phyloP scores from a whole-genome alignment of 257 asterid species.

The Nicotiana paniculata region DNA sequence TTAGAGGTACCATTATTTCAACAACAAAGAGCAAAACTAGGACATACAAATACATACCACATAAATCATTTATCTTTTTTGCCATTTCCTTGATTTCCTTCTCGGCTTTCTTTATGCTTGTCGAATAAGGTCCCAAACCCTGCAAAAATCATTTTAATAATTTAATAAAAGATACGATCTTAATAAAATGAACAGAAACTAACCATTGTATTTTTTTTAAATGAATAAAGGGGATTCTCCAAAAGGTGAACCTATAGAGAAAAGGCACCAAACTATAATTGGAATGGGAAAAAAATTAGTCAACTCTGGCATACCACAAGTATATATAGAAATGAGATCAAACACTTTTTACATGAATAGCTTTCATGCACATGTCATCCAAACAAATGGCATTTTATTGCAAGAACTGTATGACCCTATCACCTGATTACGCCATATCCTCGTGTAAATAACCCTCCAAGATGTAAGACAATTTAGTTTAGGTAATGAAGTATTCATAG shows the following conservation, averaged over 20 bases:
- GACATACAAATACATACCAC: slow-evolving; percentile 44
- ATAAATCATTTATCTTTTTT: slow-evolving; percentile 72
- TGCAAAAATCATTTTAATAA: slow-evolving; percentile 19
- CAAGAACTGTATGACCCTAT: background rate
- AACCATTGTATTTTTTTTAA: background rate
- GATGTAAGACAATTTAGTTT: background rate
- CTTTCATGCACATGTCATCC: background rate
- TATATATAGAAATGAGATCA: background rate
- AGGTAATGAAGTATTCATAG: background rate
- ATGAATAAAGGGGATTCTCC: background rate
- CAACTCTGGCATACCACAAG: background rate
- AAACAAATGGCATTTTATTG: background rate
- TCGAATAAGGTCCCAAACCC: slow-evolving; percentile 90
- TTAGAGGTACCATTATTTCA: background rate
- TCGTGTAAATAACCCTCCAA: background rate
- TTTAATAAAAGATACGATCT: background rate
- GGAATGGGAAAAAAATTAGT: background rate
- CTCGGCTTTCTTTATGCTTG: slow-evolving; percentile 72
- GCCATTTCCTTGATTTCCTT: slow-evolving; percentile 90
- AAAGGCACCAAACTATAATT: background rate
- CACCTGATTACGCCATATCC: background rate
- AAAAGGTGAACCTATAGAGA: background rate
- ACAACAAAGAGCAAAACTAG: background rate
- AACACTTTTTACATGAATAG: background rate
- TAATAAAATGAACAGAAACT: background rate